Percentiles rank a stretch among this genome's conserved stretches.
These are phyloP conservation scores for Entomophthora muscae DNA, from an alignment of 371 early-diverging fungal species.

Conservation along the genomic window DNA sequence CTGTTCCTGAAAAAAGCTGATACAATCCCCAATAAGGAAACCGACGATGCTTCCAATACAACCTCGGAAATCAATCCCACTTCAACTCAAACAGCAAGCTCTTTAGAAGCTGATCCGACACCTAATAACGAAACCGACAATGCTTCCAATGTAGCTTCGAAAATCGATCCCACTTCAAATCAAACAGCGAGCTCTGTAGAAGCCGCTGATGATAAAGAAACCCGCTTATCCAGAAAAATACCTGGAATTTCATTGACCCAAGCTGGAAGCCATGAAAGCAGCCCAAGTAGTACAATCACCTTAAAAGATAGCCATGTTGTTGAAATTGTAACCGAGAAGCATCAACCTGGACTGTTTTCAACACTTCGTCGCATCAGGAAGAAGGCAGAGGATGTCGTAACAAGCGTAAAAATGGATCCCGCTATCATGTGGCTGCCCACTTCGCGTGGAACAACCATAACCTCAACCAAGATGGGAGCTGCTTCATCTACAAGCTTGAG, in stretches of 20 bases:
- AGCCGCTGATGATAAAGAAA: too few species aligned
- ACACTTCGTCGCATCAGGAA: not conserved
- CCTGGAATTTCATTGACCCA: not conserved
- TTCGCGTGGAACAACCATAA: not conserved
- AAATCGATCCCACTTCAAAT: too few species aligned
- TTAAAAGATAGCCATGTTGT: not conserved
- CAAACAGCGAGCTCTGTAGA: too few species aligned
- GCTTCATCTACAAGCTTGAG: not conserved
- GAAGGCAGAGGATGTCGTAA: not conserved
- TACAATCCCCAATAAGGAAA: too few species aligned
- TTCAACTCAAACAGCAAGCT: too few species aligned
- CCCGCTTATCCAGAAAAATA: too few species aligned
- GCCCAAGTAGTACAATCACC: not conserved
- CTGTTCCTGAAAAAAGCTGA: too few species aligned
- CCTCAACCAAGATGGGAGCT: not conserved
- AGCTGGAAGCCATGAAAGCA: not conserved
- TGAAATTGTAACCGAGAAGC: not conserved
- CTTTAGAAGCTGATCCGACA: too few species aligned
- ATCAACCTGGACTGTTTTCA: not conserved
- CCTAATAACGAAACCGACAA: too few species aligned
- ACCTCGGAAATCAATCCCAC: too few species aligned
- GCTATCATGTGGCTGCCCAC: not conserved
- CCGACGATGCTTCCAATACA: too few species aligned
- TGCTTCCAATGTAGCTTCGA: too few species aligned
- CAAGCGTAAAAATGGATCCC: constrained; percentile 4